These are phyloP conservation scores for Suhomyces ambrosiae DNA, from an alignment of 1,139 yeast species.

Conservation along the genomic window DNA sequence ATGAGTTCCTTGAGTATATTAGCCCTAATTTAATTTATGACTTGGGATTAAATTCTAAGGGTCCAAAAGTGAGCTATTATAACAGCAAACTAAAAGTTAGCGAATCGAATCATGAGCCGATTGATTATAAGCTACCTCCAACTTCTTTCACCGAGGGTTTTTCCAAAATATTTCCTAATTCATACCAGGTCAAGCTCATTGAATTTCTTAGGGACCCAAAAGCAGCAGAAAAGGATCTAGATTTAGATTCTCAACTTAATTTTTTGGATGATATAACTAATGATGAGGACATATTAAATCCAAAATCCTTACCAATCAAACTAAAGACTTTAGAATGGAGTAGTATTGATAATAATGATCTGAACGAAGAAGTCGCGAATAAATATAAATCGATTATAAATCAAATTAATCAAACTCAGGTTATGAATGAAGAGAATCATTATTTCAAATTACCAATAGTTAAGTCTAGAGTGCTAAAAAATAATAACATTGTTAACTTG, in stretches of 20 bases:
- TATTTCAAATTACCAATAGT: conserved; percentile 27
- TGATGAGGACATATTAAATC: conserved; percentile 32
- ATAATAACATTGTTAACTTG: conserved; percentile 35
- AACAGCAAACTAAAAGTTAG: conserved; percentile 3
- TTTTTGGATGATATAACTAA: conserved; percentile 44
- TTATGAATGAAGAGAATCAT: conserved; percentile 18
- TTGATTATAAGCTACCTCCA: conserved; percentile 13
- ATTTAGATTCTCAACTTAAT: conserved; percentile 35
- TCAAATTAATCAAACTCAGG: conserved; percentile 15
- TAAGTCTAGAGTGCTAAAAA: conserved; percentile 35
- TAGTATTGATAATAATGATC: conserved; percentile 24
- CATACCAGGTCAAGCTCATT: conserved; percentile 34
- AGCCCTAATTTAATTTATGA: conserved; percentile 42
- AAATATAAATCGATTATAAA: conserved; percentile 26
- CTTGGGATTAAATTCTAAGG: conserved; percentile 30
- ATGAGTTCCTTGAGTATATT: conserved; percentile 37
- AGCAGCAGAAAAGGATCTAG: conserved; percentile 22
- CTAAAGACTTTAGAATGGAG: conserved; percentile 41
- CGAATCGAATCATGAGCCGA: not conserved
- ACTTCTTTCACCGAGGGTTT: conserved; percentile 16
- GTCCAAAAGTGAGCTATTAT: conserved; percentile 17
- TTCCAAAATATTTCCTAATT: conserved; percentile 32
- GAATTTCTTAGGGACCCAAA: conserved; percentile 34
- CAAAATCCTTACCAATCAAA: conserved; percentile 31
- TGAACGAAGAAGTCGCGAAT: conserved; percentile 24